Conservation (phyloP, 768 basidiomycete genomes). For the Lactarius evosmus region DNA sequence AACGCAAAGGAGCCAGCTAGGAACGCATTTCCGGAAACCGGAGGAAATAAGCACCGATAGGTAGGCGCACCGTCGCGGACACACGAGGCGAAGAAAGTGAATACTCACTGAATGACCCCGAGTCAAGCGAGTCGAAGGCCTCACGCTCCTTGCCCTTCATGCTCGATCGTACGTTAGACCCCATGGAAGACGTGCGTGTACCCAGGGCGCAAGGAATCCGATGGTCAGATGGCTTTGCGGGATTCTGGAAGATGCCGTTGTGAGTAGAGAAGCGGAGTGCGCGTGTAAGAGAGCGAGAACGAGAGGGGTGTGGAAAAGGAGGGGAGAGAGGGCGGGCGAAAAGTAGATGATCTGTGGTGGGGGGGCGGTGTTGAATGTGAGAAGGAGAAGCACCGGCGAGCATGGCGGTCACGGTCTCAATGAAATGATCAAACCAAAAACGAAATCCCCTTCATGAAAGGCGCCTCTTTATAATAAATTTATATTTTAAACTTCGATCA, state of each 20-base stretch:
- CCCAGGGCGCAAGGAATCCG: constrained; percentile 6
- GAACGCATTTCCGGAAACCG: neutral
- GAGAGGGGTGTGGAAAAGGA: neutral
- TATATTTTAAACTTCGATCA: no score
- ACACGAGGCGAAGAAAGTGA: constrained; percentile 21
- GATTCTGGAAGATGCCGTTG: constrained; percentile 3
- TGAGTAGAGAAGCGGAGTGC: constrained; percentile 22
- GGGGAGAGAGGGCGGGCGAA: neutral
- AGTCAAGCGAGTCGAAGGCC: constrained; percentile 20
- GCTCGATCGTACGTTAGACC: constrained; percentile 5
- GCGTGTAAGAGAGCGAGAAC: constrained; percentile 7
- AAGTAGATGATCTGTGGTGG: neutral
- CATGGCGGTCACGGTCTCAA: neutral
- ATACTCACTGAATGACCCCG: constrained; percentile 21
- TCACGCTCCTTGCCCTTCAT: constrained; percentile 27
- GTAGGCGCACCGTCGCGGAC: neutral
- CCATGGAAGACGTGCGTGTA: constrained; percentile 24
- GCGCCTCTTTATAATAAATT: no score
- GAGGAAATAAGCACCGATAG: constrained; percentile 12
- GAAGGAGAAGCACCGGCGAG: constrained; percentile 3
- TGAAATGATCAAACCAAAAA: neutral
- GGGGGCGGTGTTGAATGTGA: constrained; percentile 3
- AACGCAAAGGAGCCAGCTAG: constrained; percentile 16
- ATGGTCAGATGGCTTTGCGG: constrained; percentile 2
- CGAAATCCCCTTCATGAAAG: neutral